Percentiles rank a stretch among this genome's conserved stretches.
Evolutionary conservation across 495 filamentous ascomycete species (phyloP).

Genomic region (Pseudotulostoma volvatum): DNA sequence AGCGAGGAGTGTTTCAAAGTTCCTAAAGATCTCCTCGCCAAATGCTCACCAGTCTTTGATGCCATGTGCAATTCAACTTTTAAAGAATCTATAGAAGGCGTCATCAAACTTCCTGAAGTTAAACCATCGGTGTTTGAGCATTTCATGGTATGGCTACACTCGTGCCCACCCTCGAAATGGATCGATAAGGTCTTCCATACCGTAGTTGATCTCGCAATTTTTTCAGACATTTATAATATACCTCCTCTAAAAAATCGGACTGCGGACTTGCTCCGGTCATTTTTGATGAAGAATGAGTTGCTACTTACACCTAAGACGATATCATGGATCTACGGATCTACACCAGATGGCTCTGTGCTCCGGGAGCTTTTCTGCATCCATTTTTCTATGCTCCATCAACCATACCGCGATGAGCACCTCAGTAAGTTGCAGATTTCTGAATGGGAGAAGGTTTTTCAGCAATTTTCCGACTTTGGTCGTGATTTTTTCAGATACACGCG

Average conservation of each 20-base stretch:
- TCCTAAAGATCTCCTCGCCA: background rate
- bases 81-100: background rate
- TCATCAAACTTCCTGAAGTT: background rate
- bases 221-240: background rate
- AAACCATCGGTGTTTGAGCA: background rate
- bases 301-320: background rate
- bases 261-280: background rate
- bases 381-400: background rate
- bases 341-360: background rate
- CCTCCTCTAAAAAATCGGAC: background rate
- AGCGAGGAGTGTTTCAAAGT: background rate
- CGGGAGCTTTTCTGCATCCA: background rate
- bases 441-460: background rate
- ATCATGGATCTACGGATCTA: background rate
- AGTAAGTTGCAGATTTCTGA: background rate
- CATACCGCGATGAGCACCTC: background rate
- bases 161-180: background rate
- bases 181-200: background rate
- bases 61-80: background rate
- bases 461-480: background rate
- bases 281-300: background rate
- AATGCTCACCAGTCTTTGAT: background rate
- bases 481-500: background rate
- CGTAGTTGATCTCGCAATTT: background rate
- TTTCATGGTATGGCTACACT: background rate